Evolutionary conservation across 345 rosid species (phyloP).

Genomic region (Eucalyptus pauciflora): DNA sequence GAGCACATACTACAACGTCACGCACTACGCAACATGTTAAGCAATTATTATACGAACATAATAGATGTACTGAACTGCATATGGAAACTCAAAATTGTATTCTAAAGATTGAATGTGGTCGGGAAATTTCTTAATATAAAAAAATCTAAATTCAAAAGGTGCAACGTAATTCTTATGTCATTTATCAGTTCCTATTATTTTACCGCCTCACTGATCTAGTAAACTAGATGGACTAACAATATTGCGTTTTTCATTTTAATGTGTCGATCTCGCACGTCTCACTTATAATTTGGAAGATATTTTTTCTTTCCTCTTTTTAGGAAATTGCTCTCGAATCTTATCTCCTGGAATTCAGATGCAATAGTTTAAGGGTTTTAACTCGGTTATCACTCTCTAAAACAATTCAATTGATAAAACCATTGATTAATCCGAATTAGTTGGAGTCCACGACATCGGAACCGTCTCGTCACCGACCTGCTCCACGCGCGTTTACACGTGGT

Average conservation of each 20-base stretch:
- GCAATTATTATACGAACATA: not conserved
- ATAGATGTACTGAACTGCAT: not conserved
- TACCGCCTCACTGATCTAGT: rapidly evolving
- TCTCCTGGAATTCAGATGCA: no score
- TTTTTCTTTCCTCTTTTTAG: no score
- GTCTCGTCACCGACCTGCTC: not conserved
- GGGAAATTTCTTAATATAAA: no score
- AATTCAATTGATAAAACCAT: not conserved
- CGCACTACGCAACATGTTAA: not conserved
- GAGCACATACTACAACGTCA: not conserved
- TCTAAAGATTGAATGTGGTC: not conserved
- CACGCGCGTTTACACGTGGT: not conserved
- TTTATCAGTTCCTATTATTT: not conserved
- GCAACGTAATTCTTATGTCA: not conserved
- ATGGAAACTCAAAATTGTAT: not conserved
- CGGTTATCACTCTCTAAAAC: not conserved
- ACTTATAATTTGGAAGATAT: rapidly evolving
- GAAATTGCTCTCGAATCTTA: no score
- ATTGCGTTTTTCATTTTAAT: no score
- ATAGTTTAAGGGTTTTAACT: no score
- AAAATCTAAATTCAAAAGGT: not conserved
- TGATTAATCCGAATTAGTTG: not conserved
- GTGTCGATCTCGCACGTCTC: rapidly evolving
- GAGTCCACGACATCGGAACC: not conserved
- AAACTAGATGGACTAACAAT: rapidly evolving